These are phyloP conservation scores for Skeletonema potamos DNA, from an alignment of 108 stramenopile genomes.

Conservation along the genomic window DNA sequence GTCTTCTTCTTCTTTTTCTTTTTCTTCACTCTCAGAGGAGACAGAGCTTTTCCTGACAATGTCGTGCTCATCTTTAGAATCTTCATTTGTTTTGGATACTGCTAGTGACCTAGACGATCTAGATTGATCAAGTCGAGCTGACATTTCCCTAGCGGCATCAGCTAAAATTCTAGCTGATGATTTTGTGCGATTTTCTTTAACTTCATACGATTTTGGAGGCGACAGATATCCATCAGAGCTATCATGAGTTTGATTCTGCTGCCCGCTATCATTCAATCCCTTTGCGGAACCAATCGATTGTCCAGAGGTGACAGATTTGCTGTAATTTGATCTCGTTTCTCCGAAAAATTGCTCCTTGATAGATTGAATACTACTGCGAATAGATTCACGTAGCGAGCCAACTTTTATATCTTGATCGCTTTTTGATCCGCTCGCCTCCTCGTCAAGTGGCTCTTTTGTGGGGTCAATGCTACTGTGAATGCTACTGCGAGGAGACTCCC, in stretches of 20 bases:
- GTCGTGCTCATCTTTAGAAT: not conserved
- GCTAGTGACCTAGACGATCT: slow-evolving; percentile 7
- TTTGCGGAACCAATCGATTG: not conserved
- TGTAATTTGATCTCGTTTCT: not conserved
- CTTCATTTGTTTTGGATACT: not conserved
- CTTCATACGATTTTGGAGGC: not conserved
- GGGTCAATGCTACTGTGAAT: not conserved
- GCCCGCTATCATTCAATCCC: not conserved
- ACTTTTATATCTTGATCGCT: not conserved
- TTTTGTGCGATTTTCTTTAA: not conserved
- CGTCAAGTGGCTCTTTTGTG: not conserved
- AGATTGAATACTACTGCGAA: not conserved
- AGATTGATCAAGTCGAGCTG: slow-evolving; percentile 11
- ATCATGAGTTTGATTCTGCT: not conserved
- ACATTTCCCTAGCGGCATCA: slow-evolving; percentile 18
- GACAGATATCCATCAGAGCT: not conserved
- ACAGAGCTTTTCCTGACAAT: not conserved
- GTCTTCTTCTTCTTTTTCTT: too few species aligned
- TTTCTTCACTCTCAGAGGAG: slow-evolving; percentile 7
- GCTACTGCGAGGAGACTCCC: not conserved
- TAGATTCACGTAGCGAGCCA: not conserved
- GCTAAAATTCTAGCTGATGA: slow-evolving; percentile 2
- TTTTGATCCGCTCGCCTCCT: not conserved
- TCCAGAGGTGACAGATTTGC: not conserved
- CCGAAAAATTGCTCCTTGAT: not conserved